Evolutionary conservation across 2,329 filamentous ascomycete species (phyloP), one percentile per base, ranked within the genome.

Genomic region (Hymenoscyphus albidus): DNA sequence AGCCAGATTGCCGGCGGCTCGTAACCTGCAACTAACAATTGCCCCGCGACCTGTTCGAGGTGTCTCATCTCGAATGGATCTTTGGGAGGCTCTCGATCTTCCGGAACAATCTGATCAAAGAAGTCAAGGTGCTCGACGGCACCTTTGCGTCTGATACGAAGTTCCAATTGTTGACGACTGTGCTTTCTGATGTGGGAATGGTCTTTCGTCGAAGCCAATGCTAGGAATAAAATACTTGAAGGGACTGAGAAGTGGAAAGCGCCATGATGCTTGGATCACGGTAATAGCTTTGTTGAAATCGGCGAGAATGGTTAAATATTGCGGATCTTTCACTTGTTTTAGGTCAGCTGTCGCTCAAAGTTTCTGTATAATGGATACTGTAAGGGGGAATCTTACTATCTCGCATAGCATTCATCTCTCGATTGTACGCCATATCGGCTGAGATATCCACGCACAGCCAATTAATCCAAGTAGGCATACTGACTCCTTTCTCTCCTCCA

Each of bases 391-490:
- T 48, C 58, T 63, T 63, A 63, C 58, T 16, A 18, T 63, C 63
- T 62, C 35, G 58, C 61, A 65, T 56, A 6, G 54, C n/a, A 14
- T 61, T 38, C 65, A 63, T 65, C 35, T 65, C 12, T 14, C 22
- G 32, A 38, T 60, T 64, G 2, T 38, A 64, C 38, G 59, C 27
- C 54, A 66, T 31, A 55, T 64, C 62, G 1, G 55, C 62, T 16
- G 64, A 62, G 14, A 64, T 48, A 27, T 64, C 64, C 62, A 66
- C 56, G 18, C n/a, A 14, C 7, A 66, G 32, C 62, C 64, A 66
- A 7, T 59, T 18, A 1, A n/a, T 58, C 62, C 64, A 66, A 9
- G 31, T 16, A 16, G 12, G 10, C 18, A 64, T n/a, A n/a, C 38
- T 38, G 12, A 64, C 44, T n/a, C 54, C 58, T 6, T 64, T 9